phyloP scores from a whole-genome alignment of 2,329 filamentous ascomycete genomes.

The Albophoma yamanashiensis region DNA sequence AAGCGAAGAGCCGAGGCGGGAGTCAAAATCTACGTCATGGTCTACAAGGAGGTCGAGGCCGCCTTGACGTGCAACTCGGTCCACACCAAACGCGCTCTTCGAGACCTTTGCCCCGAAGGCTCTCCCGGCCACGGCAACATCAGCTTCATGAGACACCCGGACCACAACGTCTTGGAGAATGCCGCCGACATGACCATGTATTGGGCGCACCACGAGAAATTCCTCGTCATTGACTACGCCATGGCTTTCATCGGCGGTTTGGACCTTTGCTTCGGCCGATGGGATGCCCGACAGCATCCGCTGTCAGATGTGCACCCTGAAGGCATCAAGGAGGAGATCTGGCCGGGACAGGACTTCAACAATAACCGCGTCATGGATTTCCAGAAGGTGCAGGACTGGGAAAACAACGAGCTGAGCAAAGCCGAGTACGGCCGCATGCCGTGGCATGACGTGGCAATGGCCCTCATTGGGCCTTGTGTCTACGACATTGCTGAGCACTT shows the following conservation, averaged over 20 bases:
- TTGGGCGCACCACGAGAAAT: slow-evolving; percentile 97
- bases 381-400: slow-evolving; percentile 82
- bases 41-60: slow-evolving; percentile 80
- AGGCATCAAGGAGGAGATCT: slow-evolving; percentile 72
- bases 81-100: slow-evolving; percentile 83
- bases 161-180: slow-evolving; percentile 92
- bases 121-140: slow-evolving; percentile 82
- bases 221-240: slow-evolving; percentile 86
- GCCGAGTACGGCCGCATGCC: slow-evolving; percentile 91
- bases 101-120: slow-evolving; percentile 70
- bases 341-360: slow-evolving; percentile 95
- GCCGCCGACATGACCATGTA: slow-evolving; percentile 94
- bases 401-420: slow-evolving; percentile 85
- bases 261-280: slow-evolving; percentile 90
- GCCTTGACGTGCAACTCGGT: slow-evolving; percentile 84
- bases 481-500: slow-evolving; percentile 97
- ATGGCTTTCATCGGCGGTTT: slow-evolving; percentile 89
- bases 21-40: slow-evolving; percentile 86
- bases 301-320: slow-evolving; percentile 82
- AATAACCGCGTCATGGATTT: slow-evolving; percentile 97
- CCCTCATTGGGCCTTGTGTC: slow-evolving; percentile 76
- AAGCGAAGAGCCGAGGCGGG: slow-evolving; percentile 85
- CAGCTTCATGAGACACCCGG: slow-evolving; percentile 77
- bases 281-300: slow-evolving; percentile 79
- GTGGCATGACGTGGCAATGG: slow-evolving; percentile 96